These are phyloP conservation scores for Aaosphaeria arxii DNA, from an alignment of 2,329 filamentous ascomycete species.

Conservation along the genomic window DNA sequence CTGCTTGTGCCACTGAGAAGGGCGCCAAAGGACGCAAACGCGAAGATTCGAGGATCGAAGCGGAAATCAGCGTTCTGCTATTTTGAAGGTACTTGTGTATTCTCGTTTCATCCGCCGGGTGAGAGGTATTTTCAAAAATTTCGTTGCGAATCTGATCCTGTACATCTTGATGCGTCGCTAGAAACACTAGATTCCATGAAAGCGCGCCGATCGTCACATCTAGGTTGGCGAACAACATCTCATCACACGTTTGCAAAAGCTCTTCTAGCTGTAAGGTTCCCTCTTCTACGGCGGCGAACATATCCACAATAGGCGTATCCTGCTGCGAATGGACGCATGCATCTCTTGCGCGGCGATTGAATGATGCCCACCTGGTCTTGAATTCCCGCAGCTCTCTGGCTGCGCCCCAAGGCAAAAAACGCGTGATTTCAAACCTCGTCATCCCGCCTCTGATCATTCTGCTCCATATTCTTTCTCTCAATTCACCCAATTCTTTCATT, in stretches of 20 bases:
- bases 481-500: constrained; percentile 18
- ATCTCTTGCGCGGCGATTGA: constrained; percentile 26
- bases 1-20: constrained; percentile 42
- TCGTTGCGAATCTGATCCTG: constrained; percentile 31
- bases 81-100: background rate
- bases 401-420: constrained; percentile 23
- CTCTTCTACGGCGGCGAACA: constrained; percentile 6
- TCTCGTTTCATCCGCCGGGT: background rate
- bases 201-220: constrained; percentile 46
- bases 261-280: constrained; percentile 13
- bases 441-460: constrained; percentile 38
- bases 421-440: constrained; percentile 22
- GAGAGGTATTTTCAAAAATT: constrained; percentile 1
- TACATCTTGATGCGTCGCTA: constrained; percentile 35
- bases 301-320: constrained; percentile 9
- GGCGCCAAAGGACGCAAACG: constrained; percentile 40
- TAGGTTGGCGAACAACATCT: constrained; percentile 47
- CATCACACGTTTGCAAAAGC: constrained; percentile 45
- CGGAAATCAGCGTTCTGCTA: constrained; percentile 3
- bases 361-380: constrained; percentile 15
- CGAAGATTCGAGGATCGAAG: constrained; percentile 32
- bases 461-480: constrained; percentile 33
- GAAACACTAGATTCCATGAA: constrained; percentile 44
- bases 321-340: background rate
- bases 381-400: constrained; percentile 16